Evolutionary conservation across 768 basidiomycete species (phyloP).

Genomic region (Nevesoporus exiguus): DNA sequence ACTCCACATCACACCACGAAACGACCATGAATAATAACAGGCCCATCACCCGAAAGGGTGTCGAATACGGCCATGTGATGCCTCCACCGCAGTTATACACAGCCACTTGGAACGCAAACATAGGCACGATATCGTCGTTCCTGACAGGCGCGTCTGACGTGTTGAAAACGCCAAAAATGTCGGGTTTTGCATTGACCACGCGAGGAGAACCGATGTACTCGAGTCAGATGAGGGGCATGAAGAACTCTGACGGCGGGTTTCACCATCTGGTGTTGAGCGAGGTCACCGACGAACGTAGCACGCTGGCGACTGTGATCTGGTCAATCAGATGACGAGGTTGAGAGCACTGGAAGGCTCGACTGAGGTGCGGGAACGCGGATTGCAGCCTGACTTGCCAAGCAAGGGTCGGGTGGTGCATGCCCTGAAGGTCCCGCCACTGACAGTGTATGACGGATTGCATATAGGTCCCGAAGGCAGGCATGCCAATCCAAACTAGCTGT

Average conservation of each 20-base stretch:
- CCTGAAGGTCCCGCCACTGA: not conserved
- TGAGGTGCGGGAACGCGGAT: not conserved
- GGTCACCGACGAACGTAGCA: not conserved
- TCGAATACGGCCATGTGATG: not conserved
- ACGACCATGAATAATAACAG: not conserved
- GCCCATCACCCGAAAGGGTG: not conserved
- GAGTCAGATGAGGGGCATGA: not conserved
- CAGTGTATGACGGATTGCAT: no score
- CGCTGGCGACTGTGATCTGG: not conserved
- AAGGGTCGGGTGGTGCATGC: not conserved
- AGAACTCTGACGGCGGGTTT: no score
- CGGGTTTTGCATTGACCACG: not conserved
- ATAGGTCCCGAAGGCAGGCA: not conserved
- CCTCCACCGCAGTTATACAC: not conserved
- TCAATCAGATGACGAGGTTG: not conserved
- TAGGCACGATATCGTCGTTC: not conserved
- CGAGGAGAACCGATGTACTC: not conserved
- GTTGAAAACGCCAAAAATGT: not conserved
- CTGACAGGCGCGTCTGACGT: not conserved
- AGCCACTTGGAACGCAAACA: not conserved
- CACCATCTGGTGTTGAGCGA: not conserved
- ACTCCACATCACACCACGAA: not conserved
- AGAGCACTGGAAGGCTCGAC: not conserved
- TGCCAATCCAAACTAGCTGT: not conserved
- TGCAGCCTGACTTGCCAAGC: not conserved